These are phyloP conservation scores for Myrmaecium sp. DNA, from an alignment of 2,329 filamentous ascomycete genomes.

Conservation along the genomic window DNA sequence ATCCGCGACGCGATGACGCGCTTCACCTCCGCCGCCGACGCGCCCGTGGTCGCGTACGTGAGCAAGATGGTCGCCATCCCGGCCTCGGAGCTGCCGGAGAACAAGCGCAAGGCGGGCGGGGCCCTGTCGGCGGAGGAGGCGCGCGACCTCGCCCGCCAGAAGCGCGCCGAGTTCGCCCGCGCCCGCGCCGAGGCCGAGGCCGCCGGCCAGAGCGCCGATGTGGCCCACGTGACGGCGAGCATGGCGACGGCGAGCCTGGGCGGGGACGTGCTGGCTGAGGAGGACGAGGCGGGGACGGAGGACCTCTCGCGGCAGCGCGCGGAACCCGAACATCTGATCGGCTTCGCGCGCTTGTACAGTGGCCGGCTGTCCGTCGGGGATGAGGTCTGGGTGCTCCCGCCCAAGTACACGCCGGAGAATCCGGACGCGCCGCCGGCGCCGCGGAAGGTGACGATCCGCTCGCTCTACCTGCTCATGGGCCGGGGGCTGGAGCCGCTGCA, in stretches of 20 bases:
- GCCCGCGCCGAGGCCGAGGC: constrained; percentile 49
- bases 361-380: constrained; percentile 82
- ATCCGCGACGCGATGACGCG: constrained; percentile 68
- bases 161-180: constrained; percentile 72
- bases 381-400: constrained; percentile 74
- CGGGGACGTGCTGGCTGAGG: constrained; percentile 27
- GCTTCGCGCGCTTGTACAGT: constrained; percentile 87
- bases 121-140: constrained; percentile 78
- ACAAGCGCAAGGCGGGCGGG: constrained; percentile 50
- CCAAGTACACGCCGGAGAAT: constrained; percentile 76
- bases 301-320: constrained; percentile 45
- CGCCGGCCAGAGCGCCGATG: constrained; percentile 24
- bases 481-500: constrained; percentile 66
- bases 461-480: constrained; percentile 92
- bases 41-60: constrained; percentile 82
- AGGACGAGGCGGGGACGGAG: constrained; percentile 9
- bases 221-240: constrained; percentile 24
- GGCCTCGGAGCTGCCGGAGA: constrained; percentile 78
- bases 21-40: constrained; percentile 53
- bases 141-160: constrained; percentile 68
- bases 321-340: constrained; percentile 78
- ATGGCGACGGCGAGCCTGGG: constrained; percentile 41
- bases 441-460: constrained; percentile 67
- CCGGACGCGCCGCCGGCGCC: constrained; percentile 58
- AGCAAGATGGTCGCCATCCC: constrained; percentile 97